phyloP scores from a whole-genome alignment of 495 filamentous ascomycete genomes.

The Aspergillus kassunensis region DNA sequence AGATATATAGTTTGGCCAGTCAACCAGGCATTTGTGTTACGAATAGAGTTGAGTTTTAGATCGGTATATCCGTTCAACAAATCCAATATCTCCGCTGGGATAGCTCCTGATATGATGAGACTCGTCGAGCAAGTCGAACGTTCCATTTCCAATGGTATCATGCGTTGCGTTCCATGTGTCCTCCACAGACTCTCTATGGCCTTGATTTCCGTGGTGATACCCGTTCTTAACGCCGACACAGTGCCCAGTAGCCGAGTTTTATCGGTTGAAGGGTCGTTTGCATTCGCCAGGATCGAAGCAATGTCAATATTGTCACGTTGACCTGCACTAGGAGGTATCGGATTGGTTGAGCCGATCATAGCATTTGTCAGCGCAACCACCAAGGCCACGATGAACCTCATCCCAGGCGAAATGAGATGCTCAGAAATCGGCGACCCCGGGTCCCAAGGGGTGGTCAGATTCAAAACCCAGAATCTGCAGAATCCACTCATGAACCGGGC shows the following conservation, averaged over 20 bases:
- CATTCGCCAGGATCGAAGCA: neutral
- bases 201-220: neutral
- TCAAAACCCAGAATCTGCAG: too few relatives aligned
- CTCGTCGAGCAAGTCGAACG: constrained; percentile 5
- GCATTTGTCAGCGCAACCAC: neutral
- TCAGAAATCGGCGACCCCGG: too few relatives aligned
- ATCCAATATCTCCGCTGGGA: constrained; percentile 12
- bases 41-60: constrained; percentile 13
- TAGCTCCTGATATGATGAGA: constrained; percentile 1
- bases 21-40: constrained; percentile 11
- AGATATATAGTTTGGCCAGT: constrained; percentile 21
- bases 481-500: too few relatives aligned
- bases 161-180: neutral
- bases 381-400: neutral
- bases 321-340: neutral
- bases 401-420: neutral
- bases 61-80: constrained; percentile 16
- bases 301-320: neutral
- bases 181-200: neutral
- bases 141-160: neutral
- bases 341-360: neutral
- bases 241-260: neutral
- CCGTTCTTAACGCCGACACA: neutral
- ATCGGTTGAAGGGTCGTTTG: neutral
- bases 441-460: too few relatives aligned